phyloP scores from a whole-genome alignment of 306 rosid genomes.

The Prosopis cineraria region DNA sequence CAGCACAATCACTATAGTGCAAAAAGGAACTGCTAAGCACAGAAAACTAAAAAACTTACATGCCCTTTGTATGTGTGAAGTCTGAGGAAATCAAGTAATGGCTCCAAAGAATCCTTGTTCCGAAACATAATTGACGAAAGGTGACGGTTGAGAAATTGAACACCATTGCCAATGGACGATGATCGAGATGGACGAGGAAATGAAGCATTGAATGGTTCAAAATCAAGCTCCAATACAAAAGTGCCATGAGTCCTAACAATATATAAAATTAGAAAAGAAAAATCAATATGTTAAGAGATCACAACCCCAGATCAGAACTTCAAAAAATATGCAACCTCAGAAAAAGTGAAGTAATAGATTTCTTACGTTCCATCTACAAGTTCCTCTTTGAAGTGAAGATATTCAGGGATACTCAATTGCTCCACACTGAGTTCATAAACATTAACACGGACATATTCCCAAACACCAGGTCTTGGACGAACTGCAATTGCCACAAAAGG shows the following conservation, averaged over 20 bases:
- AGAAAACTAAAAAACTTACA: slow-evolving; percentile 60
- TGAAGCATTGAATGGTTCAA: slow-evolving; percentile 90
- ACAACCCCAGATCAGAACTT: background rate
- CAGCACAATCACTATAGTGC: slow-evolving; percentile 14
- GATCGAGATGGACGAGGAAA: slow-evolving; percentile 88
- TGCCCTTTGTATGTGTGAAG: slow-evolving; percentile 76
- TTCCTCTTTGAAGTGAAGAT: slow-evolving; percentile 84
- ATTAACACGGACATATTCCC: slow-evolving; percentile 86
- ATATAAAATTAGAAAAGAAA: background rate
- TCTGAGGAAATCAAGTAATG: slow-evolving; percentile 91
- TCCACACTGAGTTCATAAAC: slow-evolving; percentile 84
- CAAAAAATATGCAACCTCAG: background rate
- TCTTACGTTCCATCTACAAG: slow-evolving; percentile 78
- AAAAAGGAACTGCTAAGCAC: slow-evolving; percentile 24
- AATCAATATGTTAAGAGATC: slow-evolving; percentile 6
- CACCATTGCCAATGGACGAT: slow-evolving; percentile 97
- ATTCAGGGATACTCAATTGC: slow-evolving; percentile 77
- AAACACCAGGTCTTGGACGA: slow-evolving; percentile 32
- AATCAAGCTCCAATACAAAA: slow-evolving; percentile 78
- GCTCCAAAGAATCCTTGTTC: slow-evolving; percentile 84
- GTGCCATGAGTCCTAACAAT: slow-evolving; percentile 45
- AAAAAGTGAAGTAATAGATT: slow-evolving; percentile 27
- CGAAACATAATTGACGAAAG: slow-evolving; percentile 90
- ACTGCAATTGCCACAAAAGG: slow-evolving; percentile 33
- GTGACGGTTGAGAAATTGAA: slow-evolving; percentile 96